Percentiles rank a stretch among this genome's conserved stretches.
Conservation (phyloP, 2,329 filamentous ascomycete species). For the Didymella glomerata region DNA sequence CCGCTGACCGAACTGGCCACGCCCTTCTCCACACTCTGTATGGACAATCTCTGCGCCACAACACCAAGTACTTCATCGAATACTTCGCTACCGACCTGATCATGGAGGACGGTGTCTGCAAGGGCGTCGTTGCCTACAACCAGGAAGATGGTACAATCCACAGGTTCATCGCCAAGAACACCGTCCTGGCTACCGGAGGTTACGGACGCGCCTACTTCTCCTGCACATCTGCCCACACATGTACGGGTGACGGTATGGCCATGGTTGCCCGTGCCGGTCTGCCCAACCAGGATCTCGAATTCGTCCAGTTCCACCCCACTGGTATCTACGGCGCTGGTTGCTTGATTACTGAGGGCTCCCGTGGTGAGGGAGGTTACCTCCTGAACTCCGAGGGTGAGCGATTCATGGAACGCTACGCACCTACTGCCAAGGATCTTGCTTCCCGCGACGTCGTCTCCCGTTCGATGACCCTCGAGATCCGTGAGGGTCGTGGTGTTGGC, state of each 20-base stretch:
- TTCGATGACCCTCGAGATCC: slow-evolving; percentile 98
- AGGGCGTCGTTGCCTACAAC: slow-evolving; percentile 96
- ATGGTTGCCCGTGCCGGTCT: slow-evolving; percentile 98
- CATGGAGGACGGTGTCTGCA: slow-evolving; percentile 97
- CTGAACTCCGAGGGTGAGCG: slow-evolving; percentile 98
- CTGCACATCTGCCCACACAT: slow-evolving; percentile 97
- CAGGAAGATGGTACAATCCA: slow-evolving; percentile 98
- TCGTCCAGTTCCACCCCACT: slow-evolving; percentile 99
- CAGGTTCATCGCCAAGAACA: slow-evolving; percentile 96
- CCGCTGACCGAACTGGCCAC: slow-evolving; percentile 95
- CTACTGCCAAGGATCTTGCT: slow-evolving; percentile 96
- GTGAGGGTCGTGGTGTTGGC: slow-evolving; percentile 95
- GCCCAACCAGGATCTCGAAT: slow-evolving; percentile 98
- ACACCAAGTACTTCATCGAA: slow-evolving; percentile 99
- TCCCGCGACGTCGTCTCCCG: slow-evolving; percentile 95
- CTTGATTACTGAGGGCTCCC: slow-evolving; percentile 96
- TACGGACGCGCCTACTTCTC: slow-evolving; percentile 99
- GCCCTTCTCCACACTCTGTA: slow-evolving; percentile 98
- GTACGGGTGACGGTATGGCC: slow-evolving; percentile 98
- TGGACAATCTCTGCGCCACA: slow-evolving; percentile 94
- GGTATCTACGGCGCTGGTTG: slow-evolving; percentile 97
- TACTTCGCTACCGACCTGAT: slow-evolving; percentile 97
- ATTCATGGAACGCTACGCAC: slow-evolving; percentile 99
- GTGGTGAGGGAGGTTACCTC: slow-evolving; percentile 97
- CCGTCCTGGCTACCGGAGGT: slow-evolving; percentile 93